phyloP scores from a whole-genome alignment of 306 rosid species.

The Dalbergia oliveri region DNA sequence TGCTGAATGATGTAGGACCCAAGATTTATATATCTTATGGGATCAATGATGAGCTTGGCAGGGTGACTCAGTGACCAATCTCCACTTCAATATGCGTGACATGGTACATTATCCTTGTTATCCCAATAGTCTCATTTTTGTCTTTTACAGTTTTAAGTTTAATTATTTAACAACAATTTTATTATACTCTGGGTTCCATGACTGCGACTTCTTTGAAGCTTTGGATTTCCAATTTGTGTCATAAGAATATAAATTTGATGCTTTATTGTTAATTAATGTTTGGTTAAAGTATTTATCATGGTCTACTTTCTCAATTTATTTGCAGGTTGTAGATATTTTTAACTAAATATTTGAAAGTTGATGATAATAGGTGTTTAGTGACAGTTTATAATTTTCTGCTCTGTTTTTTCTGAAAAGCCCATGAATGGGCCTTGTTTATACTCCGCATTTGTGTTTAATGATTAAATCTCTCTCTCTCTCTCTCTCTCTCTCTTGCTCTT shows the following conservation, averaged over 20 bases:
- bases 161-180: constrained; percentile 7
- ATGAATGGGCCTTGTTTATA: constrained; percentile 15
- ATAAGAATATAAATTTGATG: constrained; percentile 35
- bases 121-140: constrained; percentile 25
- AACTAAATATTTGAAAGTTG: too few relatives aligned
- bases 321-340: constrained; percentile 11
- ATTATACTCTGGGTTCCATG: constrained; percentile 18
- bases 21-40: constrained; percentile 92
- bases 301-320: constrained; percentile 27
- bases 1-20: constrained; percentile 97
- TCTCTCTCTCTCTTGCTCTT: constrained; percentile 2
- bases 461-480: background rate
- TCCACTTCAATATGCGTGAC: constrained; percentile 92
- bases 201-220: constrained; percentile 23
- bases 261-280: constrained; percentile 30
- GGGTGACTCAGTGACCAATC: constrained; percentile 86
- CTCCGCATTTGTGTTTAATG: constrained; percentile 12
- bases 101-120: constrained; percentile 67
- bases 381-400: constrained; percentile 24
- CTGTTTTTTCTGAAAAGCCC: constrained; percentile 41
- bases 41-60: constrained; percentile 69
- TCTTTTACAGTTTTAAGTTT: constrained; percentile 25
- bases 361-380: background rate
- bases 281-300: constrained; percentile 5
- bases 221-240: constrained; percentile 27